These are phyloP conservation scores for Anisodus tanguticus DNA, from an alignment of 257 asterid genomes.

Conservation along the genomic window DNA sequence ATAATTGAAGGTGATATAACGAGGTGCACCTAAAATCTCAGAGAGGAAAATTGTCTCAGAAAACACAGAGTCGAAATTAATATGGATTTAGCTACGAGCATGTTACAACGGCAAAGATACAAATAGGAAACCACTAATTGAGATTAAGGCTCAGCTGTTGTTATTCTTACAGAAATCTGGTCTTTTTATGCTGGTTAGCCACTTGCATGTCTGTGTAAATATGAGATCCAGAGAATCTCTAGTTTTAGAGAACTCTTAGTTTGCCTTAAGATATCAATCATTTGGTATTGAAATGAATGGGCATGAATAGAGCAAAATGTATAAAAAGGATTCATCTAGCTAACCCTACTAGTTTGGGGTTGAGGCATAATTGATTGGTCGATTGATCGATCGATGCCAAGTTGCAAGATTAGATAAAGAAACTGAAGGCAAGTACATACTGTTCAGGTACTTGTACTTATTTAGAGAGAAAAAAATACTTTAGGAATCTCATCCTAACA, in stretches of 20 bases:
- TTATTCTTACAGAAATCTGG: background rate
- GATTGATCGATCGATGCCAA: constrained; percentile 7
- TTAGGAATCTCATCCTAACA: background rate
- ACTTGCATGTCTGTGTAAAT: background rate
- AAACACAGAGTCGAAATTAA: background rate
- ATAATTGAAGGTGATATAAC: background rate
- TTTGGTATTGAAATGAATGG: background rate
- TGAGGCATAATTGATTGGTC: background rate
- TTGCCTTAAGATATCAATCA: background rate
- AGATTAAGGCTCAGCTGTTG: background rate
- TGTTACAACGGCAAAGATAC: background rate
- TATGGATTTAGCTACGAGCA: background rate
- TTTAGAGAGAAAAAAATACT: background rate
- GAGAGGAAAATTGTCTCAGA: background rate
- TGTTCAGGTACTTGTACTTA: background rate
- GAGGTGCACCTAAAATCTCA: background rate
- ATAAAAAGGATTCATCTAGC: constrained; percentile 10
- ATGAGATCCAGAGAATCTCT: background rate
- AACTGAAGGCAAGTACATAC: background rate
- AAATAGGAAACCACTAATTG: background rate
- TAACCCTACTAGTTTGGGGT: background rate
- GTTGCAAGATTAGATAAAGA: background rate
- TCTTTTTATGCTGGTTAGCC: background rate
- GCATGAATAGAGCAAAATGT: background rate
- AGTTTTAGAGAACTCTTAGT: background rate